A percentile compares a stretch with the other conserved stretches of the same genome.
phyloP scores from a whole-genome alignment of 192 early-diverging fungal species.

The Coemansia sp. region DNA sequence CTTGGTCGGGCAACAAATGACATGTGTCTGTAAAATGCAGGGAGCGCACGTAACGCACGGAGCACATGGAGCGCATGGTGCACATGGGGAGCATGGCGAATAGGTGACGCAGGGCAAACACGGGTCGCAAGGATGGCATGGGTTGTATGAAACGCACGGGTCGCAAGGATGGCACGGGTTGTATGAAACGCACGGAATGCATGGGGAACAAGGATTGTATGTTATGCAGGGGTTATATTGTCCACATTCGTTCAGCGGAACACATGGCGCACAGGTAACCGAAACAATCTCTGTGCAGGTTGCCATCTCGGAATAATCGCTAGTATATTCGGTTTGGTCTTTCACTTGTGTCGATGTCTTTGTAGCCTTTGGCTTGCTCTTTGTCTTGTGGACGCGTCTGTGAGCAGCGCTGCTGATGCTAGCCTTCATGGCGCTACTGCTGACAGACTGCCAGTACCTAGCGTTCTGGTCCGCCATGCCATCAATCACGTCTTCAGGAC shows the following conservation, averaged over 20 bases:
- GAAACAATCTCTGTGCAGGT: constrained; percentile 1
- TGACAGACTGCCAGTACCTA: not conserved
- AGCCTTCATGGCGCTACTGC: not conserved
- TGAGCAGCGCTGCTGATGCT: not conserved
- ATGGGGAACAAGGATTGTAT: not conserved
- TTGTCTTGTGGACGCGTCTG: not conserved
- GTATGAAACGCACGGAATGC: not conserved
- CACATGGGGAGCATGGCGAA: not conserved
- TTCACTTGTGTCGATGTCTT: not conserved
- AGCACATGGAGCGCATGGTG: not conserved
- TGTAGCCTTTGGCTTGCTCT: constrained; percentile 1
- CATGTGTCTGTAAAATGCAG: not conserved
- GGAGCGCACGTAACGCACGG: not conserved
- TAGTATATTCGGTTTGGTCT: not conserved
- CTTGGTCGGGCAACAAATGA: not conserved
- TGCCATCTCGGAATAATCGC: not conserved
- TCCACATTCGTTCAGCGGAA: not conserved
- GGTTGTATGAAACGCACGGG: not conserved
- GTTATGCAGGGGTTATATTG: not conserved
- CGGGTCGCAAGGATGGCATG: not conserved
- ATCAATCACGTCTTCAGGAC: constrained; percentile 3
- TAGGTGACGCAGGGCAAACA: not conserved
- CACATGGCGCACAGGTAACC: not conserved
- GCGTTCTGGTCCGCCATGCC: constrained; percentile 2
- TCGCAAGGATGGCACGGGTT: not conserved